phyloP scores from a whole-genome alignment of 1,284 basidiomycete species.

The Malassezia japonica region DNA sequence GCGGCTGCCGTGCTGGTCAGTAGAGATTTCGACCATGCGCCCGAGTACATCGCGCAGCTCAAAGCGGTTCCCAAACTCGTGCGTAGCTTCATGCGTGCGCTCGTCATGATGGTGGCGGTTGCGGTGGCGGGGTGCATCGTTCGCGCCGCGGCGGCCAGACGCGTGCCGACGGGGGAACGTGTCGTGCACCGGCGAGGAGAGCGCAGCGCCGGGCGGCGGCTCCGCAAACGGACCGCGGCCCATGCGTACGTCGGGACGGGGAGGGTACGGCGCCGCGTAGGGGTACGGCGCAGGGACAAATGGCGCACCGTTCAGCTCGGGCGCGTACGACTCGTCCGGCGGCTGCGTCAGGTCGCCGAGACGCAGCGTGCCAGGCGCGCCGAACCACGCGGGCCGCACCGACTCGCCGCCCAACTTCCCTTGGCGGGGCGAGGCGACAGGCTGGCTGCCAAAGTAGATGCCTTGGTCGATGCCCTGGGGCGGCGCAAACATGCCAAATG shows the following conservation, averaged over 20 bases:
- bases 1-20: conserved; percentile 81
- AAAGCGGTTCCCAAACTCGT: conserved; percentile 15
- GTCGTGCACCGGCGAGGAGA: neutral
- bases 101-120: neutral
- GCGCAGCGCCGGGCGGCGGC: neutral
- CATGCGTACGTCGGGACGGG: neutral
- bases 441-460: neutral
- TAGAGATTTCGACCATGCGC: conserved; percentile 80
- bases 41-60: conserved; percentile 68
- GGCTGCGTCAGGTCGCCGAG: conserved; percentile 5
- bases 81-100: neutral
- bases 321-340: neutral
- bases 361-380: conserved; percentile 13
- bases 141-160: neutral
- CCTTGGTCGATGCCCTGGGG: neutral
- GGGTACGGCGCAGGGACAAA: neutral
- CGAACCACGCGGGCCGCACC: conserved; percentile 1
- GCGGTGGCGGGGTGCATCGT: neutral
- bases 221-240: neutral
- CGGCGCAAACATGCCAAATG: neutral
- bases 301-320: neutral
- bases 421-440: neutral
- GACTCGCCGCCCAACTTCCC: neutral
- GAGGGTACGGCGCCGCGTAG: neutral
- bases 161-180: neutral